These are phyloP conservation scores for Phanerochaete sordida DNA, from an alignment of 768 basidiomycete species.

Conservation along the genomic window DNA sequence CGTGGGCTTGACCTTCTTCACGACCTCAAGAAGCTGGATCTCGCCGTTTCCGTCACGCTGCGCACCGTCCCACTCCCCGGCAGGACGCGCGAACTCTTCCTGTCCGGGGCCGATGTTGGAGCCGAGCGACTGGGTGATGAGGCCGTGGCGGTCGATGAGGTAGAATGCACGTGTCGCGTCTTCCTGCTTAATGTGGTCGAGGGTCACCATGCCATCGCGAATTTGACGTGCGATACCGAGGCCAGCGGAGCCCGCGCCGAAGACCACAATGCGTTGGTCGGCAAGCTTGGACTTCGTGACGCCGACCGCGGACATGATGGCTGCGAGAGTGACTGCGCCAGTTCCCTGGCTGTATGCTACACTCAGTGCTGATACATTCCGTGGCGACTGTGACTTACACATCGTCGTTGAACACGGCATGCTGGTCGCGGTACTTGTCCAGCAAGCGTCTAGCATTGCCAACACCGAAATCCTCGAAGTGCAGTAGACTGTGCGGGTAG, in stretches of 20 bases:
- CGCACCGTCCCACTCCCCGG: slow-evolving; percentile 49
- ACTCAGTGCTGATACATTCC: not conserved
- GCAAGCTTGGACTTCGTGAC: slow-evolving; percentile 58
- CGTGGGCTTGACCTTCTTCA: slow-evolving; percentile 70
- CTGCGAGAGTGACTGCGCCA: slow-evolving; percentile 66
- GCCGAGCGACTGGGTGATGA: slow-evolving; percentile 48
- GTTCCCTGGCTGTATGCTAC: slow-evolving; percentile 58
- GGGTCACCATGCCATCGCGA: slow-evolving; percentile 66
- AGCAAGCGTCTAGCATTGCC: slow-evolving; percentile 67
- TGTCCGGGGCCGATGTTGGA: slow-evolving; percentile 41
- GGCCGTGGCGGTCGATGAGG: slow-evolving; percentile 63
- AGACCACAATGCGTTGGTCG: slow-evolving; percentile 72
- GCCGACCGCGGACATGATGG: slow-evolving; percentile 61
- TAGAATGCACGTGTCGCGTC: slow-evolving; percentile 65
- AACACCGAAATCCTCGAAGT: slow-evolving; percentile 83
- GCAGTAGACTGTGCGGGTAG: slow-evolving; percentile 57
- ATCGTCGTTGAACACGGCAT: slow-evolving; percentile 79
- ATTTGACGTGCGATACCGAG: slow-evolving; percentile 72
- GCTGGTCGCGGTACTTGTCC: slow-evolving; percentile 52
- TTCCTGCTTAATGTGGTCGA: slow-evolving; percentile 39
- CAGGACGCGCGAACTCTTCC: slow-evolving; percentile 49
- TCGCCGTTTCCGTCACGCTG: slow-evolving; percentile 19
- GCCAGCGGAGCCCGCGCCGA: slow-evolving; percentile 78
- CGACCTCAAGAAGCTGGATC: slow-evolving; percentile 57
- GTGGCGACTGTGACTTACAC: slow-evolving; percentile 41